Percentiles rank a stretch among this genome's conserved stretches.
These are phyloP conservation scores for Dendrostoma leiphaemia DNA, from an alignment of 2,329 filamentous ascomycete genomes.

Conservation along the genomic window DNA sequence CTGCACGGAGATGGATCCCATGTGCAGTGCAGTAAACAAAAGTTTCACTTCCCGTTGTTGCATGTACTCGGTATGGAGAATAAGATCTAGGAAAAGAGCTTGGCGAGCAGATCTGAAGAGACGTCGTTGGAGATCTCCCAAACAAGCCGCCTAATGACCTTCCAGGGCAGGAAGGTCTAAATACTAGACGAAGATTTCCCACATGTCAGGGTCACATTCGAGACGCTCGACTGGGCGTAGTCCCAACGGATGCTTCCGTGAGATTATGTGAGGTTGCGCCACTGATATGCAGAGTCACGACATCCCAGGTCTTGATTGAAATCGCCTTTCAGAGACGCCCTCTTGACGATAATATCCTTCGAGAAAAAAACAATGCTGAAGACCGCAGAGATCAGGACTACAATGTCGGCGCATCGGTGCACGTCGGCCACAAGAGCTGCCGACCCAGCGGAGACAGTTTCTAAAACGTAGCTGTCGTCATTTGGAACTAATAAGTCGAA, in stretches of 20 bases:
- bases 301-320: neutral
- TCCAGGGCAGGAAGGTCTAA: slow-evolving; percentile 14
- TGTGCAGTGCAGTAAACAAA: too few species aligned
- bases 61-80: too few species aligned
- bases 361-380: neutral
- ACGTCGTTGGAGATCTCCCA: slow-evolving; percentile 6
- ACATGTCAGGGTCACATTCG: slow-evolving; percentile 8
- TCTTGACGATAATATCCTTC: neutral
- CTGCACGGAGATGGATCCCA: too few species aligned
- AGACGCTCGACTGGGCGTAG: slow-evolving; percentile 6
- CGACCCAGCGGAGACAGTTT: slow-evolving; percentile 4
- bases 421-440: slow-evolving; percentile 5
- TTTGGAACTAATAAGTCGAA: slow-evolving; percentile 9
- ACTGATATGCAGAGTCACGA: slow-evolving; percentile 7
- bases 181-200: neutral
- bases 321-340: neutral
- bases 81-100: neutral
- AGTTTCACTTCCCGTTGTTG: too few species aligned
- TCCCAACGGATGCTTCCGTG: neutral
- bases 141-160: slow-evolving; percentile 5
- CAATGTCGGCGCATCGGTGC: slow-evolving; percentile 8
- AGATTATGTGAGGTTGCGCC: slow-evolving; percentile 4
- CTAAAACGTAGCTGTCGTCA: slow-evolving; percentile 9
- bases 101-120: neutral
- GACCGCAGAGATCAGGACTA: neutral